Evolutionary conservation across 805 yeast genomes (phyloP), one percentile per base, ranked within the genome.

Genomic region (Kluyveromyces nonfermentans): DNA sequence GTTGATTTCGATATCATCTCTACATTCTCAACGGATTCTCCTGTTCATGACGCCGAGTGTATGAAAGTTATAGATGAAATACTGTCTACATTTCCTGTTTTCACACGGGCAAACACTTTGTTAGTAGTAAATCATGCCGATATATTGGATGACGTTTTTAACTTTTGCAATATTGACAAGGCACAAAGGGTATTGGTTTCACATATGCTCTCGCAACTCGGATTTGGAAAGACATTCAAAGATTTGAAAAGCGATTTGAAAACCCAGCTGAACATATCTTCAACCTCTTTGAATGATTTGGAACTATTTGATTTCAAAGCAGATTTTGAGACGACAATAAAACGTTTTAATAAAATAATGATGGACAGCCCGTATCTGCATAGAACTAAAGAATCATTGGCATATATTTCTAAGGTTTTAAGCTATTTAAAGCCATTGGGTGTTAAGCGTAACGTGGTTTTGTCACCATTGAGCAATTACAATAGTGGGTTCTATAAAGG

Each of bases 381-480:
- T 14, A 73, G 74, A 44, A 74, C 88, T 33, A 89, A 82, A 40
- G 74, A 72, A 10, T 80, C 85, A 0, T 57, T 88, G 43, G 61
- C 58, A 15, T 80, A 87, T 54, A 64, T 90, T n/a, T 59, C 68
- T 20, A 74, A 76, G 39, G 84, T 89, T 1, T 57, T 79, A 2
- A 63, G 63, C 3, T 73, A 74, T 30, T 63, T 82, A 45, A 71
- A 72, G 38, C 69, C 74, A 16, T 67, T 89, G 42, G 87, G 85
- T 0, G 74, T 86, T 1, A 64, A 68, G 3, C 69, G 77, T 3
- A 69, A 73, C 14, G 65, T 88, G 10, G 73, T 74, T 22, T 67
- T 93, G 22, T 77, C 86, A 3, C 98, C 98, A 0, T 71, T 93
- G 61, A 77, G 88, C 54, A 86, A 87, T 50, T 86, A 85, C 63